phyloP scores from a whole-genome alignment of 345 rosid genomes.

The Microthlaspi erraticum region DNA sequence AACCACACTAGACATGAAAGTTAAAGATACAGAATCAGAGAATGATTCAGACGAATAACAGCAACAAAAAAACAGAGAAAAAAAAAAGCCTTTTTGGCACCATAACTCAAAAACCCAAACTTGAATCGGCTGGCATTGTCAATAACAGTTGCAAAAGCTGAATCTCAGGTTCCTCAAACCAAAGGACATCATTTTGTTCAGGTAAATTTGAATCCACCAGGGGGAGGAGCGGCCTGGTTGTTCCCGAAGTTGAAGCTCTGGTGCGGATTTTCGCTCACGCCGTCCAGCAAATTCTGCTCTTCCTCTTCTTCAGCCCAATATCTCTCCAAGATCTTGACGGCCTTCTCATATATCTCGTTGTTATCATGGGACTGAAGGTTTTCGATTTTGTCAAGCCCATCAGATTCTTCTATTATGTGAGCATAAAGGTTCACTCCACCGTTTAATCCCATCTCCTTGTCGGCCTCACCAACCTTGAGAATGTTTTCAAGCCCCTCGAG shows the following conservation, averaged over 20 bases:
- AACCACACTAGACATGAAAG: conserved; percentile 39
- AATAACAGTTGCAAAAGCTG: conserved; percentile 39
- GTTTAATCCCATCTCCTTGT: conserved; percentile 68
- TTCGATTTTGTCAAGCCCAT: conserved; percentile 80
- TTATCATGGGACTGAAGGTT: conserved; percentile 81
- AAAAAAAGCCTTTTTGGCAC: conserved; percentile 38
- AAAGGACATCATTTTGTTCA: conserved; percentile 47
- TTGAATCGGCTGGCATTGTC: conserved; percentile 41
- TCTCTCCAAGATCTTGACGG: conserved; percentile 79
- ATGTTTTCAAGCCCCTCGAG: conserved; percentile 86
- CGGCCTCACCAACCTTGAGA: conserved; percentile 82
- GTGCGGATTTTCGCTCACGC: conserved; percentile 46
- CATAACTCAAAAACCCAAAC: conserved; percentile 42
- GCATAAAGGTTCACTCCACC: conserved; percentile 63
- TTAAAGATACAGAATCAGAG: conserved; percentile 34
- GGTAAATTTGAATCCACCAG: conserved; percentile 75
- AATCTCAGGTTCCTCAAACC: conserved; percentile 28
- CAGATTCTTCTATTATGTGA: conserved; percentile 74
- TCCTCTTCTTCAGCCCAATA: conserved; percentile 85
- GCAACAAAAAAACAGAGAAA: background rate
- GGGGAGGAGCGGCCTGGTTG: conserved; percentile 56
- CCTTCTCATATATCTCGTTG: conserved; percentile 82
- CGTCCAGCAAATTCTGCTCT: conserved; percentile 52
- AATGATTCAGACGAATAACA: conserved; percentile 31
- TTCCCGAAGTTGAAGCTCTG: conserved; percentile 61